These are phyloP conservation scores for Syzygium grande DNA, from an alignment of 345 rosid species.

Conservation along the genomic window DNA sequence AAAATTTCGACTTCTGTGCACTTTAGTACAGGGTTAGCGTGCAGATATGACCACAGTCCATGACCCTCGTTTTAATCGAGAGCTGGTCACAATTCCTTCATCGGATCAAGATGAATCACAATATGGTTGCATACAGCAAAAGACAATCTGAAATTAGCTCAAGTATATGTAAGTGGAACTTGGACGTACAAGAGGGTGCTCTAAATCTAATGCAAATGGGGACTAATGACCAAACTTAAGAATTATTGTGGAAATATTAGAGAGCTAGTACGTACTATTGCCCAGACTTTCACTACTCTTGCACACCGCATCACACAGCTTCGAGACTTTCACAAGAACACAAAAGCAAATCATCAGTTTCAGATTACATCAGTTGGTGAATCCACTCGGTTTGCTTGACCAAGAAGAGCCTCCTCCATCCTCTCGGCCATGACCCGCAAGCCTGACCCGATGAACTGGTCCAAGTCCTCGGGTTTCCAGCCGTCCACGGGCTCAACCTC, in stretches of 20 bases:
- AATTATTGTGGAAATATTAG: neutral
- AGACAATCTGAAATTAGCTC: neutral
- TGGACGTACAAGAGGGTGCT: neutral
- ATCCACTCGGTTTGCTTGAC: neutral
- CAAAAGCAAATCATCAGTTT: neutral
- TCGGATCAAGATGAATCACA: neutral
- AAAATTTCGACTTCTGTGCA: no score
- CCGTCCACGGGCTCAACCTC: conserved; percentile 34
- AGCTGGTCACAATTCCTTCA: neutral
- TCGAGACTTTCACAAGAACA: neutral
- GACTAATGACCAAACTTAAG: neutral
- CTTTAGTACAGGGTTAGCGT: neutral
- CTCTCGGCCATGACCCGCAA: conserved; percentile 34
- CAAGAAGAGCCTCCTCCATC: conserved; percentile 24
- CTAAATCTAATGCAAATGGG: neutral
- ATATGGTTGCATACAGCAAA: neutral
- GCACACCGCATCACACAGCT: neutral
- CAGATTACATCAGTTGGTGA: neutral
- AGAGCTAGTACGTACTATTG: neutral
- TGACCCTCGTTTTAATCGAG: neutral
- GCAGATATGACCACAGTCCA: fast-evolving
- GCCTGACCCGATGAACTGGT: conserved; percentile 18
- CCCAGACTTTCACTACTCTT: neutral
- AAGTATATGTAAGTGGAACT: neutral
- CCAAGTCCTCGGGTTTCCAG: conserved; percentile 30